Percentiles rank a stretch among this genome's conserved stretches.
Conservation (phyloP, 2,329 filamentous ascomycete species). For the Lasiodiplodia sp. region DNA sequence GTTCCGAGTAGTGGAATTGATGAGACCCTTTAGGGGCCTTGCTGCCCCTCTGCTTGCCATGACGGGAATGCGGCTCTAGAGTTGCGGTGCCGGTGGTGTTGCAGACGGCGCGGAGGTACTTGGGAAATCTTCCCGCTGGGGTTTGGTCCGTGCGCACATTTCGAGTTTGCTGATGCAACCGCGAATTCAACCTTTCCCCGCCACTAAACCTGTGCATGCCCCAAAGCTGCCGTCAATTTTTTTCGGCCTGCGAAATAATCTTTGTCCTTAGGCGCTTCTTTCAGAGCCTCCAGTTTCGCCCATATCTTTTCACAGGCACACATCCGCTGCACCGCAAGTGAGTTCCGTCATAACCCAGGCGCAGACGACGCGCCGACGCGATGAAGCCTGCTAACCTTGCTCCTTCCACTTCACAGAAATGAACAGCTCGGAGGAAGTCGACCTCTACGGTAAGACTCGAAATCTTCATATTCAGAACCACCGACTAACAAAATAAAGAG, state of each 20-base stretch:
- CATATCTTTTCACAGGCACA: constrained; percentile 7
- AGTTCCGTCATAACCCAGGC: constrained; percentile 32
- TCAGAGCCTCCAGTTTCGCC: neutral
- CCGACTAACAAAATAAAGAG: constrained; percentile 61
- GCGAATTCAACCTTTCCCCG: neutral
- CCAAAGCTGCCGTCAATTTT: constrained; percentile 6
- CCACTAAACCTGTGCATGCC: constrained; percentile 13
- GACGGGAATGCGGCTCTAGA: neutral
- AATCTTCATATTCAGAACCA: neutral
- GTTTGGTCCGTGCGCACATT: neutral
- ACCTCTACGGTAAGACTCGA: constrained; percentile 62
- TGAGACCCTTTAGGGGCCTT: constrained; percentile 22
- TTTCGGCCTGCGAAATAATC: neutral
- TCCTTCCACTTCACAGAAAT: constrained; percentile 54
- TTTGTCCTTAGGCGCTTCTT: neutral
- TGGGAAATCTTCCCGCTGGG: constrained; percentile 17
- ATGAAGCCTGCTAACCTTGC: neutral
- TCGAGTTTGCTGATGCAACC: constrained; percentile 25
- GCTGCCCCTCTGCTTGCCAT: constrained; percentile 30
- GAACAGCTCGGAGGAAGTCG: constrained; percentile 57
- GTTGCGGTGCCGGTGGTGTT: constrained; percentile 6
- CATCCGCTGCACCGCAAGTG: constrained; percentile 15
- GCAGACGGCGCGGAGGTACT: constrained; percentile 19
- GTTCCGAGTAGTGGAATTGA: constrained; percentile 9
- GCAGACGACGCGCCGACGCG: neutral